Conservation (phyloP, 2,329 filamentous ascomycete genomes). For the Claviceps digitariae region DNA sequence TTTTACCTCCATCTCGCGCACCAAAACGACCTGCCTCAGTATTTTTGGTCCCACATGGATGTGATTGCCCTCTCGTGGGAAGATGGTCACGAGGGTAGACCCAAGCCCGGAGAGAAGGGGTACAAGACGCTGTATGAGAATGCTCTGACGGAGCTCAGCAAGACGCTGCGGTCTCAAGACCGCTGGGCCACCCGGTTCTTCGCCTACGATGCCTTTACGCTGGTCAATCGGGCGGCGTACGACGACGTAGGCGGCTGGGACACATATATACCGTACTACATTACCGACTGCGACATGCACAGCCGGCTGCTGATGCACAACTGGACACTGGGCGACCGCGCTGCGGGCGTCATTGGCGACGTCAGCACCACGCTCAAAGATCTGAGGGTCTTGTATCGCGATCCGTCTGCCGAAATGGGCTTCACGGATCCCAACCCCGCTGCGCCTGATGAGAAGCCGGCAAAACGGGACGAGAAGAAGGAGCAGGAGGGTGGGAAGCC, state of each 20-base stretch:
- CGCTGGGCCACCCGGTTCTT: constrained; percentile 42
- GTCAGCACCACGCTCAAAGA: constrained; percentile 32
- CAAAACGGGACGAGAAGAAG: neutral
- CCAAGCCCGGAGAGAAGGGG: constrained; percentile 18
- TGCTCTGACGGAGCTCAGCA: constrained; percentile 21
- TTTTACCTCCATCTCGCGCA: constrained; percentile 35
- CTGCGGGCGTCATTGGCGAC: constrained; percentile 30
- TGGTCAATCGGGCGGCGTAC: constrained; percentile 40
- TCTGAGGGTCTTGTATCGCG: constrained; percentile 30
- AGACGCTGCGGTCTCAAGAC: constrained; percentile 17
- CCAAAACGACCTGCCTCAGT: constrained; percentile 29
- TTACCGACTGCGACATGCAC: constrained; percentile 44
- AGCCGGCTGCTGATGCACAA: constrained; percentile 31
- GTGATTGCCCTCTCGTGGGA: constrained; percentile 30
- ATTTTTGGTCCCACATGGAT: constrained; percentile 47
- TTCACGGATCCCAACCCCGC: constrained; percentile 26
- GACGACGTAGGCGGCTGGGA: constrained; percentile 42
- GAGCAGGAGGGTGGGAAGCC: neutral
- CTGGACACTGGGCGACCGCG: constrained; percentile 25
- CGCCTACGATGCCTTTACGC: constrained; percentile 42
- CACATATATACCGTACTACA: constrained; percentile 43
- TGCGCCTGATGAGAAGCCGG: constrained; percentile 10
- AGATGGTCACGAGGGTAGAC: constrained; percentile 21
- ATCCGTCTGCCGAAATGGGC: constrained; percentile 21
- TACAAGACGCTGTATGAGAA: constrained; percentile 30